Evolutionary conservation across 108 stramenopile species (phyloP).

Genomic region (Asterionellopsis glacialis): DNA sequence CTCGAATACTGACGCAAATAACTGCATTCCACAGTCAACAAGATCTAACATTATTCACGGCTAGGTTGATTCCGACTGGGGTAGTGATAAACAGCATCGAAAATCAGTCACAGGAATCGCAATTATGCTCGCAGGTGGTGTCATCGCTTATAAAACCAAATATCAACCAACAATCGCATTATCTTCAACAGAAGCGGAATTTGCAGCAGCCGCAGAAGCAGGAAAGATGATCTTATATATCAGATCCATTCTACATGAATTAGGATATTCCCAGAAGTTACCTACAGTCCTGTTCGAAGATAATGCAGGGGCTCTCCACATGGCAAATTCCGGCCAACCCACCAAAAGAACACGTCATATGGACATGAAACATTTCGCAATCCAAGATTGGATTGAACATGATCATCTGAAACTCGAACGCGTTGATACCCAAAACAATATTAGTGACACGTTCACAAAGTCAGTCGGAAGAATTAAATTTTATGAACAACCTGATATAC

Average conservation of each 20-base stretch:
- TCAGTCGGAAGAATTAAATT: constrained; percentile 7
- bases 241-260: constrained; percentile 1
- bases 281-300: no score
- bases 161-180: no score
- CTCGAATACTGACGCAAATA: not conserved
- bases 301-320: constrained; percentile 19
- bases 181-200: no score
- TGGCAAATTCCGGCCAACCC: constrained; percentile 27
- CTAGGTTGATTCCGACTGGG: constrained; percentile 28
- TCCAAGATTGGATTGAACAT: constrained; percentile 18
- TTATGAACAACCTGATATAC: not conserved
- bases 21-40: not conserved
- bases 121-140: constrained; percentile 9
- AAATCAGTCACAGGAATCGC: constrained; percentile 1
- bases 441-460: no score
- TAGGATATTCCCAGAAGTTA: not conserved
- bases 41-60: constrained; percentile 1
- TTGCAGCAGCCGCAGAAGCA: no score
- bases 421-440: constrained; percentile 6
- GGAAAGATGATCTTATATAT: constrained; percentile 16
- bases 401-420: not conserved
- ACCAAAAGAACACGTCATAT: constrained; percentile 28
- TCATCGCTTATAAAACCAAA: no score
- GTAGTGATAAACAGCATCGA: not conserved
- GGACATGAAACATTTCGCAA: no score